Evolutionary conservation across 2,329 filamentous ascomycete species (phyloP), one percentile per base, ranked within the genome.

Genomic region (Curvularia sp.): DNA sequence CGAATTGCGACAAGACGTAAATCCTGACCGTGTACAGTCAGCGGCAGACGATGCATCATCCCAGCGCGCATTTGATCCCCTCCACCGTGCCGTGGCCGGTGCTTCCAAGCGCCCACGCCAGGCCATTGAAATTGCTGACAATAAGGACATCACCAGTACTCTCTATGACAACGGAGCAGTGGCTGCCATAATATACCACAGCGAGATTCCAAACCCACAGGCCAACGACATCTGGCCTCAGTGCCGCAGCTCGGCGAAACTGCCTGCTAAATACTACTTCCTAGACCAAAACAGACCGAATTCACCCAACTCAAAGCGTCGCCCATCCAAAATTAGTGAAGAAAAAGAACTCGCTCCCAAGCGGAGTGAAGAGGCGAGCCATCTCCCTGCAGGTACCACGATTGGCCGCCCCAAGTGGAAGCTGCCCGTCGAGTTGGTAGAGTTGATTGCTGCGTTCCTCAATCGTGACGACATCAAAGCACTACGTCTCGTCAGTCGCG

Each of bases 351-450:
- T 18, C 36, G 25, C 10, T 9, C 28, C 32, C 23, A 25, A 30
- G 13, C 23, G 18, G 7, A 21, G 34, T n/a, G 36, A 56, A 19
- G 27, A 10, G 23, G 18, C 32, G 5, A 18, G n/a, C 6, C 28
- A 52, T 34, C 2, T 39, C 25, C 28, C 38, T 13, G n/a, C 45
- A 27, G n/a, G 56, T 38, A 21, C 51, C 15, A 23, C 48, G 3
- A 32, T 18, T 21, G 58, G 56, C n/a, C 83, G 81, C 75, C 79
- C 80, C 27, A 21, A 62, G 7, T 68, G 76, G 49, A 53, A 62
- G 5, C 61, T 91, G 1, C 88, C 88, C 0, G 79, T 85, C 5
- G 89, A 91, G 67, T 77, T 91, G 2, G 89, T 88, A 67, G 81
- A 84, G 49, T 66, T 82, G 51, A 86, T 91, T 53, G 81, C 82